phyloP scores from a whole-genome alignment of 148 eudicot genomes.

The Vaccinium corymbosum region DNA sequence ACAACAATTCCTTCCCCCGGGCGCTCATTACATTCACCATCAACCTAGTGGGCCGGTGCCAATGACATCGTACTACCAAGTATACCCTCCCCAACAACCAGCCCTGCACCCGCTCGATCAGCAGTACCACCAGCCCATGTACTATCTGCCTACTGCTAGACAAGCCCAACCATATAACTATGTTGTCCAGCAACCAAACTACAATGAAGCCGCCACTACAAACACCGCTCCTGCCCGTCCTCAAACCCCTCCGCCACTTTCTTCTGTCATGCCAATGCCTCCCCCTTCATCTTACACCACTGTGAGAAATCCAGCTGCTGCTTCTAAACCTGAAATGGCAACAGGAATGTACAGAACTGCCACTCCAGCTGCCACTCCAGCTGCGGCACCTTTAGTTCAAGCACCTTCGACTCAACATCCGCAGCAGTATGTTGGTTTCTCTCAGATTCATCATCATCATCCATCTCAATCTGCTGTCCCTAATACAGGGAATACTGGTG shows the following conservation, averaged over 20 bases:
- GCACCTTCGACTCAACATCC: slow-evolving; percentile 45
- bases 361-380: slow-evolving; percentile 31
- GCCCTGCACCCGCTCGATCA: slow-evolving; percentile 37
- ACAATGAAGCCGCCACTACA: slow-evolving; percentile 30
- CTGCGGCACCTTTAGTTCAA: slow-evolving; percentile 43
- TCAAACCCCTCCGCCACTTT: slow-evolving; percentile 41
- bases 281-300: slow-evolving; percentile 33
- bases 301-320: slow-evolving; percentile 35
- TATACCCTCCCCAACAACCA: slow-evolving; percentile 71
- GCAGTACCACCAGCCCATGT: slow-evolving; percentile 45
- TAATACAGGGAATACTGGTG: slow-evolving; percentile 34
- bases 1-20: slow-evolving; percentile 56
- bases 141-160: slow-evolving; percentile 53
- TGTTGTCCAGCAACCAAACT: slow-evolving; percentile 47
- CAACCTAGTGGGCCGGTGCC: slow-evolving; percentile 55
- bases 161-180: slow-evolving; percentile 61
- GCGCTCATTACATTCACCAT: slow-evolving; percentile 55
- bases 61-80: slow-evolving; percentile 46
- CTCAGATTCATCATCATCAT: slow-evolving; percentile 71
- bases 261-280: slow-evolving; percentile 23
- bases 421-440: slow-evolving; percentile 52
- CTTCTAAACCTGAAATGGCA: slow-evolving; percentile 51
- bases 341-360: slow-evolving; percentile 50
- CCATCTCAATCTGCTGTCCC: slow-evolving; percentile 64
- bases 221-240: slow-evolving; percentile 32